Conservation (phyloP, 78 protist genomes). For the Anaeramoeba flamelloides region DNA sequence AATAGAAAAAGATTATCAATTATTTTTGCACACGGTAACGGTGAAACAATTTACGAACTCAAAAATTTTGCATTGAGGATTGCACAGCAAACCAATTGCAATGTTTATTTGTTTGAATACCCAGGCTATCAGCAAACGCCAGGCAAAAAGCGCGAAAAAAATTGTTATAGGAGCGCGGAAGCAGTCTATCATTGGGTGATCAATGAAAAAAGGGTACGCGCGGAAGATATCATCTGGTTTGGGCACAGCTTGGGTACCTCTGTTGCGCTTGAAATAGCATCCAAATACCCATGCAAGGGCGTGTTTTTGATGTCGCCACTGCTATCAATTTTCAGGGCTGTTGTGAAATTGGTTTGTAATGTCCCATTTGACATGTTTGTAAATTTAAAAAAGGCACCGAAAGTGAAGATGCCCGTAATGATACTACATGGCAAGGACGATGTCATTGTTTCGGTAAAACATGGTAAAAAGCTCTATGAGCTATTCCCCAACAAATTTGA, state of each 20-base stretch:
- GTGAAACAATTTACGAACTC: neutral
- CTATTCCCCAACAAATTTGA: neutral
- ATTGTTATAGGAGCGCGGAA: neutral
- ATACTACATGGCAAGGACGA: neutral
- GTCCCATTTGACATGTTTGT: neutral
- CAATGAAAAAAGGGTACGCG: neutral
- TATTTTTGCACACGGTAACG: neutral
- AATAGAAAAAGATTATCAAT: neutral
- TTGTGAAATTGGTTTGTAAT: neutral
- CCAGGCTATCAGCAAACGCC: neutral
- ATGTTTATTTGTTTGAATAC: neutral
- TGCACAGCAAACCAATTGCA: neutral
- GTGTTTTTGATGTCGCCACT: neutral
- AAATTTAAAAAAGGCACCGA: neutral
- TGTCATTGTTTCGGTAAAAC: neutral
- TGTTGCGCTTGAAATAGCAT: neutral
- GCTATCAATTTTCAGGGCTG: neutral
- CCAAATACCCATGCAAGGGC: neutral
- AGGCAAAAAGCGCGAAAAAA: neutral
- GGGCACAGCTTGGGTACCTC: neutral
- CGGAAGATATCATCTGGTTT: neutral
- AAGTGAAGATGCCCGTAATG: neutral
- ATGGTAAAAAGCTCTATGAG: neutral
- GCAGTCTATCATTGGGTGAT: neutral
- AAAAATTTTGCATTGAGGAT: neutral